These are phyloP conservation scores for Sonneratia caseolaris DNA, from an alignment of 345 rosid species.

Conservation along the genomic window DNA sequence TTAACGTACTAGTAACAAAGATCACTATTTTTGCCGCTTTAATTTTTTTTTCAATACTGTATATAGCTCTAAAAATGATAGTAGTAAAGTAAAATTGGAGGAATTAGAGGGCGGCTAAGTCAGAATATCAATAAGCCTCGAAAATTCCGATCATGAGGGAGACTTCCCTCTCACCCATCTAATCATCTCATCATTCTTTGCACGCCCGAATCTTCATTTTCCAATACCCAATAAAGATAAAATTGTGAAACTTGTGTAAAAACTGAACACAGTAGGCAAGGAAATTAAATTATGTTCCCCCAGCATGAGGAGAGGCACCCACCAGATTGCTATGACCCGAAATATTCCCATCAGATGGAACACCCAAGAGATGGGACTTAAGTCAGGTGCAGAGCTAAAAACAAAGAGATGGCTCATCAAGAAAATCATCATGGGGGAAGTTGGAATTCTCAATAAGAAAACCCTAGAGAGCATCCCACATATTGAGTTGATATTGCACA, in stretches of 20 bases:
- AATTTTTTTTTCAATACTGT: background rate
- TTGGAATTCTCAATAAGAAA: background rate
- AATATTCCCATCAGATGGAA: background rate
- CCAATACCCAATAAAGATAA: background rate
- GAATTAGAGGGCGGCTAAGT: background rate
- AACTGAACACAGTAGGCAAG: background rate
- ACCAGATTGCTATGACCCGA: background rate
- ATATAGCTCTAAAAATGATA: background rate
- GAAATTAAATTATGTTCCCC: background rate
- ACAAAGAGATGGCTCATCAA: background rate
- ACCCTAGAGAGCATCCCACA: constrained; percentile 1
- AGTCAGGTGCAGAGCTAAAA: background rate
- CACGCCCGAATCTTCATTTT: background rate
- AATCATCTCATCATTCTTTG: background rate
- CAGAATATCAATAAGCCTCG: background rate
- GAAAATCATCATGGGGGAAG: background rate
- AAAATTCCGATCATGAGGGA: background rate
- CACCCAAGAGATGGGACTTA: background rate
- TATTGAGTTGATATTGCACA: background rate
- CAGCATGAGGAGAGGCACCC: background rate
- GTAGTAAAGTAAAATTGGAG: background rate
- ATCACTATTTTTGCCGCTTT: background rate
- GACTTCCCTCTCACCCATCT: background rate
- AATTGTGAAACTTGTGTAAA: background rate
- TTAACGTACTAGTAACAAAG: background rate